A percentile compares a stretch with the other conserved stretches of the same genome.
phyloP scores from a whole-genome alignment of 106 monocot genomes.

The Vanilla planifolia region DNA sequence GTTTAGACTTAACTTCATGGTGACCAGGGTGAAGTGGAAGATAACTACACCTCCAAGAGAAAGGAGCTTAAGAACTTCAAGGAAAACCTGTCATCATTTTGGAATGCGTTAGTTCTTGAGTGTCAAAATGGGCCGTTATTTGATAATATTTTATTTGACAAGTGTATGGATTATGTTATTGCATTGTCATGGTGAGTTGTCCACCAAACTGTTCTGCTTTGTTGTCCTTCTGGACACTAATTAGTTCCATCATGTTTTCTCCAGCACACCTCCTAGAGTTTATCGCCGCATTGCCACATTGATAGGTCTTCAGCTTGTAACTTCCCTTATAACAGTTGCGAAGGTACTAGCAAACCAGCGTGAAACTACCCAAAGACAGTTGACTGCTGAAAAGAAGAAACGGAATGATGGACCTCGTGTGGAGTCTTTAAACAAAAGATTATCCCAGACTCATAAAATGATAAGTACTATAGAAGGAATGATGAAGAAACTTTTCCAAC shows the following conservation, averaged over 20 bases:
- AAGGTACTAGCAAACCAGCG: conserved; percentile 77
- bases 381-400: conserved; percentile 97
- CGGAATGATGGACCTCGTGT: conserved; percentile 75
- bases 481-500: conserved; percentile 95
- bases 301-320: conserved; percentile 90
- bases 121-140: conserved; percentile 94
- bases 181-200: conserved; percentile 80
- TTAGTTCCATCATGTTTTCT: conserved; percentile 3
- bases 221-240: background rate
- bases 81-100: conserved; percentile 78
- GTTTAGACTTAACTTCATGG: conserved; percentile 32
- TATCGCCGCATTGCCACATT: conserved; percentile 88
- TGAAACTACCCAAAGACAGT: conserved; percentile 97
- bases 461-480: conserved; percentile 78
- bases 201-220: background rate
- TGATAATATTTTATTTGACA: conserved; percentile 83
- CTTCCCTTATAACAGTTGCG: conserved; percentile 82
- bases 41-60: conserved; percentile 65
- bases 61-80: conserved; percentile 88
- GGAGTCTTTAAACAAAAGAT: conserved; percentile 80
- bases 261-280: conserved; percentile 90
- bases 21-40: conserved; percentile 67
- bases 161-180: conserved; percentile 88
- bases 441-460: conserved; percentile 72
- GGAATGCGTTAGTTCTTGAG: conserved; percentile 85